phyloP scores from a whole-genome alignment of 2,329 filamentous ascomycete species.

The Aspergillus sergii region DNA sequence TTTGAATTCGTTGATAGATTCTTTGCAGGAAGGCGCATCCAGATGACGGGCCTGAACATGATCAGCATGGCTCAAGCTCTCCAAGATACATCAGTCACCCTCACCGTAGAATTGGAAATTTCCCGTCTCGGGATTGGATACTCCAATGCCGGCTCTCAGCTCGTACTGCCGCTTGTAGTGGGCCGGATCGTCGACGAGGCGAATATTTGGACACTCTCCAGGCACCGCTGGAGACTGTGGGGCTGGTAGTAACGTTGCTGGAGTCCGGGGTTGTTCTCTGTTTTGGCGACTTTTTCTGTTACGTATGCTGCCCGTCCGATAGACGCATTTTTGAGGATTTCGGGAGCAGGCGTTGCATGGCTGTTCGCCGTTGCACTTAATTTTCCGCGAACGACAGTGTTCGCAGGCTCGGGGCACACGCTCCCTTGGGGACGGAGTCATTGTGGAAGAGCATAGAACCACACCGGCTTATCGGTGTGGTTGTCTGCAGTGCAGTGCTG shows the following conservation, averaged over 20 bases:
- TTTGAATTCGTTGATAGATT: conserved; percentile 18
- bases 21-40: conserved; percentile 19
- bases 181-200: conserved; percentile 12
- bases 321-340: conserved; percentile 11
- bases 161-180: conserved; percentile 19
- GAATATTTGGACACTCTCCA: not conserved
- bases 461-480: not conserved
- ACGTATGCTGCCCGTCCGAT: conserved; percentile 15
- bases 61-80: not conserved
- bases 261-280: conserved; percentile 7
- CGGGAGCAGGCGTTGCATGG: conserved; percentile 15
- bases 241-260: conserved; percentile 12
- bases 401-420: conserved; percentile 18
- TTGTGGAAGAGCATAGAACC: not conserved
- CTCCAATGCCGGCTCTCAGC: conserved; percentile 18
- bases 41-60: conserved; percentile 17
- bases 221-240: conserved; percentile 2
- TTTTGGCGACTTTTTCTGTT: conserved; percentile 11
- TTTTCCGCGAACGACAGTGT: conserved; percentile 17
- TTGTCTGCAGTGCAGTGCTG: not conserved
- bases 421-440: conserved; percentile 11
- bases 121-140: conserved; percentile 15
- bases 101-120: conserved; percentile 22
- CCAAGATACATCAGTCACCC: not conserved
- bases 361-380: conserved; percentile 17